A percentile compares a stretch with the other conserved stretches of the same genome.
These are phyloP conservation scores for Fusarium tanahbumbuense DNA, from an alignment of 2,329 filamentous ascomycete species.

Conservation along the genomic window DNA sequence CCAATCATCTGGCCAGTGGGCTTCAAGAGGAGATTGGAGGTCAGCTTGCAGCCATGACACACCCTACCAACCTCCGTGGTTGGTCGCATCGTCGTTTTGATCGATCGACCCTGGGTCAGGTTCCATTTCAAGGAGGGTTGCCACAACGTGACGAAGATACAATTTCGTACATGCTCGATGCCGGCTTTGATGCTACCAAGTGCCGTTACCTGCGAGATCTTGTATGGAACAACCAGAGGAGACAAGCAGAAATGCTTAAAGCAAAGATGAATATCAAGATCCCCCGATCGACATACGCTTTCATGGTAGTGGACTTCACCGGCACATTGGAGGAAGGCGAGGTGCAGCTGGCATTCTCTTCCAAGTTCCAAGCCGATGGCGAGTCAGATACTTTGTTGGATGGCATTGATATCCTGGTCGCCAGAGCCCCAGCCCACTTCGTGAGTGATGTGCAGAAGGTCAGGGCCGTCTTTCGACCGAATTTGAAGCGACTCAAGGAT, in stretches of 20 bases:
- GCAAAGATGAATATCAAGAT: conserved; percentile 70
- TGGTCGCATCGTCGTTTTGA: conserved; percentile 64
- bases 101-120: conserved; percentile 53
- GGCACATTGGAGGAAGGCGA: conserved; percentile 71
- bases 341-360: conserved; percentile 75
- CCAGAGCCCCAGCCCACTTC: conserved; percentile 75
- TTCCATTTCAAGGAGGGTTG: conserved; percentile 62
- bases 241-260: conserved; percentile 65
- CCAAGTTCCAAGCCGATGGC: conserved; percentile 67
- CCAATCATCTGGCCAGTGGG: conserved; percentile 60
- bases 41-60: conserved; percentile 62
- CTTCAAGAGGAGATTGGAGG: conserved; percentile 64
- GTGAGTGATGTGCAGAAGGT: conserved; percentile 79
- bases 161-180: conserved; percentile 66
- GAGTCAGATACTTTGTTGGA: conserved; percentile 66
- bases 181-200: conserved; percentile 67
- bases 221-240: conserved; percentile 59
- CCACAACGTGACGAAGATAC: conserved; percentile 63
- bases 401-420: conserved; percentile 72
- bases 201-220: conserved; percentile 62
- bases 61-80: conserved; percentile 62
- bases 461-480: conserved; percentile 65
- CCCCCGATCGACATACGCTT: conserved; percentile 69
- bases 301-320: conserved; percentile 76
- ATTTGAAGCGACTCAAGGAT: conserved; percentile 77